Base-by-base conservation (phyloP, 257 asterid genomes). In the Solanum dulcamara region DNA sequence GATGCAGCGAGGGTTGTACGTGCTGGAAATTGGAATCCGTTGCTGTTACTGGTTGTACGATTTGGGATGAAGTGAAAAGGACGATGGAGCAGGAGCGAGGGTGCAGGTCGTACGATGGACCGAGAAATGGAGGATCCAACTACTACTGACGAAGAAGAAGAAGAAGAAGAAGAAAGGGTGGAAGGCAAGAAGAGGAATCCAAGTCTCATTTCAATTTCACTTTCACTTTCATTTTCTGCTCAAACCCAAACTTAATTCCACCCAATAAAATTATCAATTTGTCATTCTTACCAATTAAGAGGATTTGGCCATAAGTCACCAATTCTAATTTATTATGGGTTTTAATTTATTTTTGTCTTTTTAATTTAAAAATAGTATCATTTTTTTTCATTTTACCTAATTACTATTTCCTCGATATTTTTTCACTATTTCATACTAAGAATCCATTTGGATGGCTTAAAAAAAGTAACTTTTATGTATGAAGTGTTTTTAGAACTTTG, bases 81-180 rank as follows among this genome's bases (percentile, higher is more conserved):
- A 88, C 75, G 90, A 85, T 64, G 89, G 87, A 66, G 89, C 74
- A 86, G 84, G 79, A 40, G 22, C 2, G 88, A 80, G 28, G 89
- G 85, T 59, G 86, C 74, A 66, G 86, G 89, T 83, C 55, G 86
- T 20, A 70, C 72, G 81, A 80, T 84, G 90, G 86, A 88, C 66
- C 89, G 86, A 38, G 87, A 24, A 48, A 55, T 89, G 88, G 90
- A 83, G 33, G 92, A 91, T 87, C 70, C 91, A 30, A 84, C 33
- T 15, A 84, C 33, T 15, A n/a, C 12, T 37, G 66, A 48, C 57
- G 26, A 55, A 5, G 68, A 59, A 59, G 71, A 81, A 10, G 84
- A 50, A 50, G 57, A 50, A n/a, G n/a, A 80, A 44, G 42, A 53
- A 53, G 70, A 81, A 35, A 85, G 87, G 22, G 87, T 13, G n/a